phyloP scores from a whole-genome alignment of 805 yeast genomes.

The Metschnikowia aberdeeniae region DNA sequence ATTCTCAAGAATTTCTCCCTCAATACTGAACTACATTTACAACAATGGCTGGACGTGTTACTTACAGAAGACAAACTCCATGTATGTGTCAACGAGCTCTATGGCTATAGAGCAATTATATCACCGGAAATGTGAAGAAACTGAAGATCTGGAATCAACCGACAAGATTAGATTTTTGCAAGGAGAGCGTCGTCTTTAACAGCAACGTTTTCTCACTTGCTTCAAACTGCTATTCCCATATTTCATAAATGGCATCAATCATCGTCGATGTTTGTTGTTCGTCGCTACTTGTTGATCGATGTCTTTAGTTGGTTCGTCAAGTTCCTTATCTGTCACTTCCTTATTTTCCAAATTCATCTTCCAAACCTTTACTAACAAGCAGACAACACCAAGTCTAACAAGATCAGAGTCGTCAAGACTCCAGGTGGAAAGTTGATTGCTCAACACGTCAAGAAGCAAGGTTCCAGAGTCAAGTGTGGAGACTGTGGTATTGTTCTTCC shows the following conservation, averaged over 20 bases:
- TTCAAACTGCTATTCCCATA: too few relatives aligned
- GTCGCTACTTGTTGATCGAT: too few relatives aligned
- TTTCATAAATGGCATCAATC: too few relatives aligned
- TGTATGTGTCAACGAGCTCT: slow-evolving; percentile 29
- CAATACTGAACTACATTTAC: slow-evolving; percentile 9
- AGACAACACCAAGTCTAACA: slow-evolving; percentile 99
- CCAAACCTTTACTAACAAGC: slow-evolving; percentile 30
- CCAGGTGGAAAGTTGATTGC: slow-evolving; percentile 99
- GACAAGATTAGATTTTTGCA: too few relatives aligned
- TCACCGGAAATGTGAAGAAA: background rate
- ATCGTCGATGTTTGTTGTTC: too few relatives aligned
- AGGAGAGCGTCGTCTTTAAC: too few relatives aligned
- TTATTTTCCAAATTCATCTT: background rate
- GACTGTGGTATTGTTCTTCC: slow-evolving; percentile 79
- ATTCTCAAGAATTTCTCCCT: slow-evolving; percentile 10
- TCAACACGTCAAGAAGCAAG: slow-evolving; percentile 92
- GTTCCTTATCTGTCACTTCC: background rate
- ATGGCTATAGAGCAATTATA: too few relatives aligned
- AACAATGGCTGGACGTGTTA: slow-evolving; percentile 84
- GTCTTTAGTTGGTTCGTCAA: too few relatives aligned
- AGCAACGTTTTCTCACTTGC: too few relatives aligned
- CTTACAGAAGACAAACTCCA: slow-evolving; percentile 27
- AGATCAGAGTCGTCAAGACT: slow-evolving; percentile 99
- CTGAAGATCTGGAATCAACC: background rate
- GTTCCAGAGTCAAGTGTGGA: slow-evolving; percentile 85